These are phyloP conservation scores for Scopulariopsis brevicaulis DNA, from an alignment of 2,329 filamentous ascomycete genomes.

Conservation along the genomic window DNA sequence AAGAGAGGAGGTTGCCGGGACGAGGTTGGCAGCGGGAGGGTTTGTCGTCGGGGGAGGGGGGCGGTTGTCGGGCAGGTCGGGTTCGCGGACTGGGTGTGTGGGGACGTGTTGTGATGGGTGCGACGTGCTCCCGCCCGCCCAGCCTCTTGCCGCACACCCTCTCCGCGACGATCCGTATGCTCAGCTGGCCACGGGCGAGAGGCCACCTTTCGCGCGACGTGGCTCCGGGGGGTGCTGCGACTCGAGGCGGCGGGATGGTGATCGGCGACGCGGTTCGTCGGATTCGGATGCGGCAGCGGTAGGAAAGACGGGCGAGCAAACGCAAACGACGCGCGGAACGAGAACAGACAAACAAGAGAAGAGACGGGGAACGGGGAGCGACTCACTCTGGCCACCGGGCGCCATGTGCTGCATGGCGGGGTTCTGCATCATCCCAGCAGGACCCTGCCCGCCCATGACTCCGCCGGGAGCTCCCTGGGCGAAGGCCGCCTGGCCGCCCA, in stretches of 20 bases:
- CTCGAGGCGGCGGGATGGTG: slow-evolving; percentile 2
- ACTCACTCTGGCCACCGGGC: slow-evolving; percentile 49
- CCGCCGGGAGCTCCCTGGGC: slow-evolving; percentile 1
- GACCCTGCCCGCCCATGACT: slow-evolving; percentile 40
- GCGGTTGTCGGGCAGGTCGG: neutral
- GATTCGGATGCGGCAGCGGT: neutral
- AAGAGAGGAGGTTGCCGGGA: neutral
- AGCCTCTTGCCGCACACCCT: neutral
- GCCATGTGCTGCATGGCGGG: slow-evolving; percentile 47
- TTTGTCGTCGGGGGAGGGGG: neutral
- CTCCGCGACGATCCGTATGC: neutral
- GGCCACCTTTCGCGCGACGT: slow-evolving; percentile 2
- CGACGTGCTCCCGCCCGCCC: neutral
- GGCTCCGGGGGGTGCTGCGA: slow-evolving; percentile 4
- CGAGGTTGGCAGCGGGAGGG: neutral
- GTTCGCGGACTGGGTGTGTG: neutral
- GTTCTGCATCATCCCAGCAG: slow-evolving; percentile 53
- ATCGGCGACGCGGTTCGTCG: neutral
- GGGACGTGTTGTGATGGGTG: neutral
- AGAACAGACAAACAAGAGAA: neutral
- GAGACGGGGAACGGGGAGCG: neutral
- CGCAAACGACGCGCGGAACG: neutral
- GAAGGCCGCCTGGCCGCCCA: slow-evolving; percentile 4
- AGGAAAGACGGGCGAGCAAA: neutral
- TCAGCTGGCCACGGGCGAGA: neutral